Percentiles rank a stretch among this genome's conserved stretches.
These are phyloP conservation scores for Noccaea bulbosa DNA, from an alignment of 345 rosid genomes.

Conservation along the genomic window DNA sequence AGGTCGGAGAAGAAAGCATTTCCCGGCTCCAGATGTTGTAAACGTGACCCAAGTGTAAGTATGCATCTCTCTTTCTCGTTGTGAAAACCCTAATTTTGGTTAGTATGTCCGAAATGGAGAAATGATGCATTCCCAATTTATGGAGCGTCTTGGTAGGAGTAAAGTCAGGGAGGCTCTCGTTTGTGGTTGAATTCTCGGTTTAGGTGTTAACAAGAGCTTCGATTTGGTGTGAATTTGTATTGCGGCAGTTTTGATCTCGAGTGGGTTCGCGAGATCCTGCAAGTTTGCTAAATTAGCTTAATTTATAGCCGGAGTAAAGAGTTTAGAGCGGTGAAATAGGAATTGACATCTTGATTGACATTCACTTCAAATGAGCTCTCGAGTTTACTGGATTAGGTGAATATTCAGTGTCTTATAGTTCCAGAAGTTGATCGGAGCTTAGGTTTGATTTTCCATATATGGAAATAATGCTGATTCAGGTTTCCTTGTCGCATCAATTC, in stretches of 20 bases:
- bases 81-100: slow-evolving; percentile 51
- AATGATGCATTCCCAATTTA: background rate
- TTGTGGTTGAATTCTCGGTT: slow-evolving; percentile 18
- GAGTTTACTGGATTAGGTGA: slow-evolving; percentile 18
- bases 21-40: slow-evolving; percentile 32
- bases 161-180: background rate
- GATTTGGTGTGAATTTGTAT: slow-evolving; percentile 23
- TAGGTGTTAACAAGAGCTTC: slow-evolving; percentile 5
- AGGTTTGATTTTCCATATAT: slow-evolving; percentile 1
- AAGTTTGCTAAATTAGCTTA: background rate
- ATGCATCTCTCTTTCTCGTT: slow-evolving; percentile 22
- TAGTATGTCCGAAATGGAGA: background rate
- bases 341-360: background rate
- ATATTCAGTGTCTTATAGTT: background rate
- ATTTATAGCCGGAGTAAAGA: background rate
- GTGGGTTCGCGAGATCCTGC: slow-evolving; percentile 12
- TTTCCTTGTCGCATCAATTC: slow-evolving; percentile 1
- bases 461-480: slow-evolving; percentile 20
- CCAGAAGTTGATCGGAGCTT: slow-evolving; percentile 2
- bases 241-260: slow-evolving; percentile 43
- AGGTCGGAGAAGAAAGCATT: slow-evolving; percentile 43
- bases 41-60: slow-evolving; percentile 49
- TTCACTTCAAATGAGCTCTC: slow-evolving; percentile 14
- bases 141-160: slow-evolving; percentile 18
- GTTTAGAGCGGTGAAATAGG: slow-evolving; percentile 6